Evolutionary conservation across 495 filamentous ascomycete species (phyloP), one percentile per base, ranked within the genome.

Genomic region (Neurospora sp.): DNA sequence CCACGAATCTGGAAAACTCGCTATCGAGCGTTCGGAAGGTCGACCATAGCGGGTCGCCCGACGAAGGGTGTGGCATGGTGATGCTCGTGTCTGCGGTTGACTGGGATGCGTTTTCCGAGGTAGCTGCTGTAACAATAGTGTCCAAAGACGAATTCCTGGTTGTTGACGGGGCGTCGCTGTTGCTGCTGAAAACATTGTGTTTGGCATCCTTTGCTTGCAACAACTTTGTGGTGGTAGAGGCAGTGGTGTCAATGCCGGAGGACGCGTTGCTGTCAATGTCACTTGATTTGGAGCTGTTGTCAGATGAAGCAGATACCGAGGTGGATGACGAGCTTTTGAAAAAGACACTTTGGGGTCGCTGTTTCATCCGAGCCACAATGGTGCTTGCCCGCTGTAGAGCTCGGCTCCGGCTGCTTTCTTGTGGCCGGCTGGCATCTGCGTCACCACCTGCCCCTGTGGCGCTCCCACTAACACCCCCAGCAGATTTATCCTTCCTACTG

Each of bases 41-140:
- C 16, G 86, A 89, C 94, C 94, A 98, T n/a, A 98, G 85, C 72
- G 95, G 93, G 80, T 99, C 96, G 76, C 91, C 91, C 73, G 68
- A 86, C 73, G 72, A 85, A 78, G 73, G 86, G 78, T 73, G 84
- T 79, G 73, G 85, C 77, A 73, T 85, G 76, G 82, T 80, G 42
- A 76, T 76, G 71, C 75, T 73, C 27, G 77, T 74, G 77, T 80
- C 70, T 68, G 78, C 40, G 75, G 85, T 75, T 89, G 84, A 78
- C 85, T 88, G 72, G 89, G 91, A 61, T 83, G 85, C 14, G 89
- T 91, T 69, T 86, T 86, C 53, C 83, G 88, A 76, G 82, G 86
- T 31, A 86, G 87, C 35, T 9, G 84, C 81, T 2, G 87, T 86
- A 14, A 88, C 83, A 79, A 85, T 77, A 73, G 86, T 70, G 83